Evolutionary conservation across 2,329 filamentous ascomycete genomes (phyloP).

Genomic region (Nemania sp.): DNA sequence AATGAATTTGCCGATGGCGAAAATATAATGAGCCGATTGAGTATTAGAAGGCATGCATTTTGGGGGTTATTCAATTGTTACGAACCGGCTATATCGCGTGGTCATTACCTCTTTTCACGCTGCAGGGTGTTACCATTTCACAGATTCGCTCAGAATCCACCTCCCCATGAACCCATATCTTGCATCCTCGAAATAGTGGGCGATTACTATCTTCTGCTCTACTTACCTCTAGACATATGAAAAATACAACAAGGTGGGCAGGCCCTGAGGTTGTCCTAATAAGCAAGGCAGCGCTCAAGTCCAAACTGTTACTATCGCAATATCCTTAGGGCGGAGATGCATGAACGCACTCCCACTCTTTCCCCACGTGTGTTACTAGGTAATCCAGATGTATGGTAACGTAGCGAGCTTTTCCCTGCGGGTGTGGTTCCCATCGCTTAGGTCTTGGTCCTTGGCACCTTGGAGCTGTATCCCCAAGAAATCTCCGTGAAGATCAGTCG

Average conservation of each 20-base stretch:
- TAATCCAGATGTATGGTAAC: conserved; percentile 5
- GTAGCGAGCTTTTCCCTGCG: conserved; percentile 3
- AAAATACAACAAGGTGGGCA: background rate
- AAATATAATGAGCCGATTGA: conserved; percentile 43
- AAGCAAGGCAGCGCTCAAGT: background rate
- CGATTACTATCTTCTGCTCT: conserved; percentile 6
- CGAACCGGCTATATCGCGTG: background rate
- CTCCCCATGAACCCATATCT: background rate
- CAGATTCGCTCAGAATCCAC: conserved; percentile 4
- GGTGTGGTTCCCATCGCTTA: background rate
- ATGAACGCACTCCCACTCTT: background rate
- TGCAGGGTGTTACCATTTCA: background rate
- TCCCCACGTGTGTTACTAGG: background rate
- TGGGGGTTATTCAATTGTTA: background rate
- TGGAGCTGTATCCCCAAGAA: conserved; percentile 1
- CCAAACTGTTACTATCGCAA: conserved; percentile 3
- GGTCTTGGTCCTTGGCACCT: conserved; percentile 3
- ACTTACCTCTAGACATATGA: conserved; percentile 1
- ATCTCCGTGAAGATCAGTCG: background rate
- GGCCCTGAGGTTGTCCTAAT: no score
- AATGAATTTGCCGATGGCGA: conserved; percentile 44
- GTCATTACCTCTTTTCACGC: background rate
- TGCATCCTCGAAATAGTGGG: conserved; percentile 4
- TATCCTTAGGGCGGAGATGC: conserved; percentile 6
- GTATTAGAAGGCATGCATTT: background rate